phyloP scores from a whole-genome alignment of 2,329 filamentous ascomycete species.

The Phyllosticta ampelicida region DNA sequence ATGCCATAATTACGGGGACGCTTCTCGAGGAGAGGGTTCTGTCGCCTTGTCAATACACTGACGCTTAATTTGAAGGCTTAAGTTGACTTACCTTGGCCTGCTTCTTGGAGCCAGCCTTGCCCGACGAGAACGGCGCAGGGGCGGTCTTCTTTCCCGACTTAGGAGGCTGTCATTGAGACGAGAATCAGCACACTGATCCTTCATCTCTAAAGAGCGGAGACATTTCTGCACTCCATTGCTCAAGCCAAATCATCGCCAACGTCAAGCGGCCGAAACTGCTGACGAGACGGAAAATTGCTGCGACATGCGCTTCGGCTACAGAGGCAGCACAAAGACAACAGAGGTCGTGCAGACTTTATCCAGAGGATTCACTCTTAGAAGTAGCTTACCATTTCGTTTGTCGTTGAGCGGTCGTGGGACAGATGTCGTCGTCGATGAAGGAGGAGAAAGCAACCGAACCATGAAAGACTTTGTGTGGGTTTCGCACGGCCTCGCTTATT shows the following conservation, averaged over 20 bases:
- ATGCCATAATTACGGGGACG: constrained; percentile 95
- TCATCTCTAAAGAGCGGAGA: constrained; percentile 10
- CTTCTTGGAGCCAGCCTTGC: constrained; percentile 92
- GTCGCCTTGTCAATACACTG: constrained; percentile 2
- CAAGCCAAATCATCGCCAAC: constrained; percentile 11
- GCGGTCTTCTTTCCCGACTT: constrained; percentile 97
- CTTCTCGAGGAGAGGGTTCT: constrained; percentile 99
- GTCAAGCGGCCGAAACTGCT: background rate
- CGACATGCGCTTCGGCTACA: constrained; percentile 1
- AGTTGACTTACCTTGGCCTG: constrained; percentile 70
- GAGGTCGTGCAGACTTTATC: constrained; percentile 4
- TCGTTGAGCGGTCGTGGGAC: constrained; percentile 10
- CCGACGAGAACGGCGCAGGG: constrained; percentile 89
- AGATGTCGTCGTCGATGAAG: constrained; percentile 8
- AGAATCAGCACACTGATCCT: constrained; percentile 68
- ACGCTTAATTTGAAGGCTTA: background rate
- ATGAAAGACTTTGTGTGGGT: constrained; percentile 1
- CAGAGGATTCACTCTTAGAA: background rate
- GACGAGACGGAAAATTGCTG: constrained; percentile 9
- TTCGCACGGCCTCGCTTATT: constrained; percentile 6
- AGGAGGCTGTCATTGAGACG: constrained; percentile 99
- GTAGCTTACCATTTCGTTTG: constrained; percentile 11
- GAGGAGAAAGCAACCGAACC: background rate
- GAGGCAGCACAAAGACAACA: background rate
- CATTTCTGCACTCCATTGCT: constrained; percentile 6